Percentiles rank a stretch among this genome's conserved stretches.
These are phyloP conservation scores for Punctularia strigosozonata DNA, from an alignment of 768 basidiomycete genomes.

Conservation along the genomic window DNA sequence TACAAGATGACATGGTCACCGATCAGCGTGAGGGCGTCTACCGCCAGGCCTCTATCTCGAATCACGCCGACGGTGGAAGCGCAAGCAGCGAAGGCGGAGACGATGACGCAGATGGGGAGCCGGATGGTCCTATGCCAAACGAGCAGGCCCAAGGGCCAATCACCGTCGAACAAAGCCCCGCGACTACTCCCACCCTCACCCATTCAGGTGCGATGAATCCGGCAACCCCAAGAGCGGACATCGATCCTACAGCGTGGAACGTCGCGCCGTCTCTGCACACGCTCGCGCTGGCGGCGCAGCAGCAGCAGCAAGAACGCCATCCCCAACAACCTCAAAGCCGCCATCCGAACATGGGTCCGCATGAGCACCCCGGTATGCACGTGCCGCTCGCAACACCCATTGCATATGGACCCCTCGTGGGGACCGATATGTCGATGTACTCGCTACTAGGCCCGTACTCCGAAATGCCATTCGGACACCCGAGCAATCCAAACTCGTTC, in stretches of 20 bases:
- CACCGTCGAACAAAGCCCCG: background rate
- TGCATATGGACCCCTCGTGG: background rate
- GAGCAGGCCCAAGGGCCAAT: background rate
- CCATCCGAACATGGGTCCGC: background rate
- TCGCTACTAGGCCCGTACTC: background rate
- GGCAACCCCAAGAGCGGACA: background rate
- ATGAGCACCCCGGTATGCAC: background rate
- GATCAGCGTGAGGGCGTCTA: constrained; percentile 1
- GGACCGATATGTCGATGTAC: background rate
- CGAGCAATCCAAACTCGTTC: background rate
- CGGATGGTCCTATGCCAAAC: background rate
- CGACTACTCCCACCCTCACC: too few relatives aligned
- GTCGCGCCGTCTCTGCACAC: background rate
- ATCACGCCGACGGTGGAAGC: background rate
- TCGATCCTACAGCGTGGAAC: background rate
- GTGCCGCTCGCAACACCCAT: too few relatives aligned
- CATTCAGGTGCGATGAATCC: background rate
- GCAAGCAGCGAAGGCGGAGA: background rate
- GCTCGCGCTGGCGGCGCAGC: background rate
- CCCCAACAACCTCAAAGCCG: background rate
- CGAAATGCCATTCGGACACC: background rate
- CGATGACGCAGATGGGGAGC: too few relatives aligned
- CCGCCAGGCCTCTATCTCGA: background rate
- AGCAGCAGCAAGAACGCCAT: background rate
- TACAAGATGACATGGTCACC: background rate